Percentiles rank a stretch among this genome's conserved stretches.
Evolutionary conservation across 495 filamentous ascomycete species (phyloP).

Genomic region (Penicillium waksmanii): DNA sequence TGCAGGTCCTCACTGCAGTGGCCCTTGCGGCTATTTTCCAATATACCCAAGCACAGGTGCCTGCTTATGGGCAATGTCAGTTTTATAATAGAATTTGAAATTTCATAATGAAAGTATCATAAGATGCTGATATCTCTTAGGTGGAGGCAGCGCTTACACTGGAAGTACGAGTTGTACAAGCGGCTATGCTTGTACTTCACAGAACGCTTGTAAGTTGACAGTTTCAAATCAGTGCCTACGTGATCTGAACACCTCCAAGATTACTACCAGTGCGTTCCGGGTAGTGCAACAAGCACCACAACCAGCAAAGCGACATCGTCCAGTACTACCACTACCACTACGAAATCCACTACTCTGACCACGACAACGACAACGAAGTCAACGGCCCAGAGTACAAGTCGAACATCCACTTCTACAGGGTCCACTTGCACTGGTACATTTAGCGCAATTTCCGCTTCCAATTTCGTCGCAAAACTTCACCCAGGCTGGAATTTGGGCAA

Average conservation of each 20-base stretch:
- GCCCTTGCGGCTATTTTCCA: conserved; percentile 17
- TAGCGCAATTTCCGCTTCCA: conserved; percentile 37
- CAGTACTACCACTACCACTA: conserved; percentile 7
- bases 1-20: conserved; percentile 12
- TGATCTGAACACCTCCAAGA: conserved; percentile 7
- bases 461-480: conserved; percentile 38
- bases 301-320: conserved; percentile 3
- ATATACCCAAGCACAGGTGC: conserved; percentile 20
- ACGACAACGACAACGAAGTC: conserved; percentile 15
- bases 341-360: conserved; percentile 1
- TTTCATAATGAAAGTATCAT: not conserved
- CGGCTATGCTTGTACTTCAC: conserved; percentile 22
- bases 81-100: not conserved
- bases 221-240: not conserved
- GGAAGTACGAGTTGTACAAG: conserved; percentile 21
- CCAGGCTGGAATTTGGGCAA: conserved; percentile 55
- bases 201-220: conserved; percentile 20
- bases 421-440: conserved; percentile 40
- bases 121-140: not conserved
- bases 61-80: conserved; percentile 24
- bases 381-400: conserved; percentile 9
- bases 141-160: conserved; percentile 21
- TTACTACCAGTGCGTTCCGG: conserved; percentile 25
- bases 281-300: conserved; percentile 14
- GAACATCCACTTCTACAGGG: conserved; percentile 8